phyloP scores from a whole-genome alignment of 352 stramenopile genomes.

The Elongisporangium prolatum region DNA sequence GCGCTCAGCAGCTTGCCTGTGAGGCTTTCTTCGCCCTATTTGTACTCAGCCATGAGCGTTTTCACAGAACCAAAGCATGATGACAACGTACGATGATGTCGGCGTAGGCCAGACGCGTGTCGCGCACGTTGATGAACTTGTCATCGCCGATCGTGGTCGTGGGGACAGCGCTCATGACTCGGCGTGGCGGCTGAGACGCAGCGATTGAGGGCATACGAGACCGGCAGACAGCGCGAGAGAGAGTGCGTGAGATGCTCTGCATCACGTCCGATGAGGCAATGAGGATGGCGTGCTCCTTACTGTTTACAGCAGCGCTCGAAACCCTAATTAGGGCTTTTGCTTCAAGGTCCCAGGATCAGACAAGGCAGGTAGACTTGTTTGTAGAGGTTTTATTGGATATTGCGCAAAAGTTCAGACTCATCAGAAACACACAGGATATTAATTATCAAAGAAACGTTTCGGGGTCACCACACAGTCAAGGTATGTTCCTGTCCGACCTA shows the following conservation, averaged over 20 bases:
- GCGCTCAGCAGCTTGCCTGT: conserved; percentile 46
- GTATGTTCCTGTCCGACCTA: background rate
- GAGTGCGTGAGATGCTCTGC: background rate
- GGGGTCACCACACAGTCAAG: background rate
- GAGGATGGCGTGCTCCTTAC: too few relatives aligned
- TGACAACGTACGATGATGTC: conserved; percentile 48
- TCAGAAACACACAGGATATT: background rate
- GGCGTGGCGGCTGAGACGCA: background rate
- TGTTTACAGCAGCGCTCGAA: background rate
- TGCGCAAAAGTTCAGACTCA: background rate
- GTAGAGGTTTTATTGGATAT: background rate
- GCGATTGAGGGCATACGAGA: conserved; percentile 8
- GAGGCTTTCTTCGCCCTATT: conserved; percentile 45
- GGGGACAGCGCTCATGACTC: conserved; percentile 19
- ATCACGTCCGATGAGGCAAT: background rate
- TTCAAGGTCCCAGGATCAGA: background rate
- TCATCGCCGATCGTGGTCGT: conserved; percentile 23
- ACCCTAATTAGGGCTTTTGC: background rate
- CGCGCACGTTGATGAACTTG: conserved; percentile 35
- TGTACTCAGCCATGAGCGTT: background rate
- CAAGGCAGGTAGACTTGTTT: background rate
- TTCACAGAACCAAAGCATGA: background rate
- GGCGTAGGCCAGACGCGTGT: conserved; percentile 49
- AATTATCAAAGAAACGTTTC: background rate
- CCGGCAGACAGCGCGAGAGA: background rate